Evolutionary conservation across 1,284 basidiomycete genomes (phyloP).

Genomic region (Apiotrichum gamsii): DNA sequence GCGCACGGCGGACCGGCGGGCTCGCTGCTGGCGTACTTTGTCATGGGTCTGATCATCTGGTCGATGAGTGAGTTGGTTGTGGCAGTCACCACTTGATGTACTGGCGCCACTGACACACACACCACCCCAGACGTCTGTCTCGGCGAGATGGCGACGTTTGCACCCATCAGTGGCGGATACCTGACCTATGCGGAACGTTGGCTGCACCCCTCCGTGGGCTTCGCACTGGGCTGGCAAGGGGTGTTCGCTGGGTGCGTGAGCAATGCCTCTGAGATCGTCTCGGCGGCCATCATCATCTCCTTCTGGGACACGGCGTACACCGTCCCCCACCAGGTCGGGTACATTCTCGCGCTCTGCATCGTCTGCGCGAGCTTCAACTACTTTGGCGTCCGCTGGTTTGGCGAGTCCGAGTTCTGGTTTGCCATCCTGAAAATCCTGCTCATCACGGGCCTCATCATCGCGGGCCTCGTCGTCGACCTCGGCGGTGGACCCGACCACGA

Average conservation of each 20-base stretch:
- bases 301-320: constrained; percentile 59
- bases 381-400: constrained; percentile 36
- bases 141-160: constrained; percentile 39
- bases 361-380: constrained; percentile 51
- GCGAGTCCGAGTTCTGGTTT: constrained; percentile 55
- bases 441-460: constrained; percentile 59
- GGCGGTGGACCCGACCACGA: constrained; percentile 57
- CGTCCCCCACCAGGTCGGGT: constrained; percentile 24
- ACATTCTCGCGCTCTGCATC: constrained; percentile 47
- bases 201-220: constrained; percentile 30
- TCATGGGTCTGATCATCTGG: constrained; percentile 20
- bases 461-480: constrained; percentile 62
- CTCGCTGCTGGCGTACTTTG: constrained; percentile 24
- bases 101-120: no score
- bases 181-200: constrained; percentile 30
- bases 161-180: constrained; percentile 38
- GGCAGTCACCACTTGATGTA: background rate
- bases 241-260: constrained; percentile 52
- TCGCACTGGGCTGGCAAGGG: constrained; percentile 27
- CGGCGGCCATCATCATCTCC: constrained; percentile 63
- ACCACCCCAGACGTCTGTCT: constrained; percentile 30
- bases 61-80: constrained; percentile 17
- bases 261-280: constrained; percentile 58
- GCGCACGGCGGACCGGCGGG: constrained; percentile 48
- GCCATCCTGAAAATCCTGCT: constrained; percentile 69